Evolutionary conservation across 176 grass and related monocot species (phyloP).

Genomic region (Musa schizocarpa): DNA sequence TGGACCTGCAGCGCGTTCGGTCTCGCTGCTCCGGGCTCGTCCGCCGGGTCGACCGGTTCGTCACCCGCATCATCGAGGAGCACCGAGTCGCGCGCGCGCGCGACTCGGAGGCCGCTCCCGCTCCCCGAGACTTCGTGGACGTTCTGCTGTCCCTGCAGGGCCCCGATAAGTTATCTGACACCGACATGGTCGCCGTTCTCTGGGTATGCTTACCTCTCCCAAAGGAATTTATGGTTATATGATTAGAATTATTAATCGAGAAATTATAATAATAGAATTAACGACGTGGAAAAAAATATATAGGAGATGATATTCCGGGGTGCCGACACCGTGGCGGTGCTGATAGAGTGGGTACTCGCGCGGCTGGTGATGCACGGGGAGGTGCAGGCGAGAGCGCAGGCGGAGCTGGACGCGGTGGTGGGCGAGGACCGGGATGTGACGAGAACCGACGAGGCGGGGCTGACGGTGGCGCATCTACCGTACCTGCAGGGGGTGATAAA

Average conservation of each 20-base stretch:
- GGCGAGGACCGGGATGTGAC: constrained; percentile 23
- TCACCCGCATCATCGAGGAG: constrained; percentile 49
- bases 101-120: not conserved
- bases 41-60: constrained; percentile 44
- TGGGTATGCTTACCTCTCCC: constrained; percentile 33
- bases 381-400: constrained; percentile 48
- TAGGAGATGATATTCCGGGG: constrained; percentile 92
- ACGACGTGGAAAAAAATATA: not conserved
- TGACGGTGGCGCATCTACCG: not conserved
- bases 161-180: constrained; percentile 46
- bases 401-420: constrained; percentile 51
- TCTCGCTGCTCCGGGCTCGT: constrained; percentile 47
- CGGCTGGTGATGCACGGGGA: constrained; percentile 42
- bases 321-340: constrained; percentile 69
- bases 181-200: constrained; percentile 68
- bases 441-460: constrained; percentile 16
- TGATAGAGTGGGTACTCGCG: constrained; percentile 69
- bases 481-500: constrained; percentile 62
- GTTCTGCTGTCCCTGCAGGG: constrained; percentile 60
- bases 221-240: too few species aligned
- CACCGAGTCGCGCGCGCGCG: constrained; percentile 16
- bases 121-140: constrained; percentile 46
- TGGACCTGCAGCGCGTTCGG: constrained; percentile 47
- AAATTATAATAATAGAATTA: not conserved
- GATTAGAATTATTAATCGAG: not conserved